Conservation (phyloP, 2,329 filamentous ascomycete genomes). For the Coniochaeta pulveracea region DNA sequence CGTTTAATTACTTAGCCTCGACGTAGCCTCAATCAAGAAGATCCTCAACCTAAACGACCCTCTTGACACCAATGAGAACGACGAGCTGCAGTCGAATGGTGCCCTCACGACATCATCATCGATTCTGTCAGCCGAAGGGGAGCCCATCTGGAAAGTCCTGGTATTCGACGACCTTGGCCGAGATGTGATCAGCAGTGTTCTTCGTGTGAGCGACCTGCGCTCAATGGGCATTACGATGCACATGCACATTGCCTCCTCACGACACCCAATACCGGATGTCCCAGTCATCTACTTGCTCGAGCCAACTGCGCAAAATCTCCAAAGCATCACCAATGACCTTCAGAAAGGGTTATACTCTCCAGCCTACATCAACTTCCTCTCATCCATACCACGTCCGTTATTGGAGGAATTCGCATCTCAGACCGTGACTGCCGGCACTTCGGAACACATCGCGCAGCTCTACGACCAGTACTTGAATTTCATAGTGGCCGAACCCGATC, state of each 20-base stretch:
- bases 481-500: conserved; percentile 85
- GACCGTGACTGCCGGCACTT: conserved; percentile 71
- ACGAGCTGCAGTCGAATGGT: conserved; percentile 54
- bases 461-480: conserved; percentile 98
- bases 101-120: conserved; percentile 60
- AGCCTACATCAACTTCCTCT: conserved; percentile 94
- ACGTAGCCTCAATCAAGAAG: conserved; percentile 76
- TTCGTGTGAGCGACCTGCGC: conserved; percentile 86
- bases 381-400: conserved; percentile 77
- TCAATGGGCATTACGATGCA: conserved; percentile 95
- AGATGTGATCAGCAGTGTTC: conserved; percentile 93
- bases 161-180: conserved; percentile 86
- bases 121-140: conserved; percentile 74
- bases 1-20: conserved; percentile 1
- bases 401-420: conserved; percentile 91
- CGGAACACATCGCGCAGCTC: conserved; percentile 83
- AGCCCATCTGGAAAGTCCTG: conserved; percentile 94
- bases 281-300: conserved; percentile 95
- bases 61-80: conserved; percentile 43
- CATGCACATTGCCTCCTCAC: conserved; percentile 72
- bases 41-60: conserved; percentile 90
- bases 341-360: conserved; percentile 82
- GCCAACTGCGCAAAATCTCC: conserved; percentile 69
- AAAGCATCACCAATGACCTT: conserved; percentile 75
- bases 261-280: conserved; percentile 90